These are phyloP conservation scores for Microthyrium microscopicum DNA, from an alignment of 2,329 filamentous ascomycete species.

Conservation along the genomic window DNA sequence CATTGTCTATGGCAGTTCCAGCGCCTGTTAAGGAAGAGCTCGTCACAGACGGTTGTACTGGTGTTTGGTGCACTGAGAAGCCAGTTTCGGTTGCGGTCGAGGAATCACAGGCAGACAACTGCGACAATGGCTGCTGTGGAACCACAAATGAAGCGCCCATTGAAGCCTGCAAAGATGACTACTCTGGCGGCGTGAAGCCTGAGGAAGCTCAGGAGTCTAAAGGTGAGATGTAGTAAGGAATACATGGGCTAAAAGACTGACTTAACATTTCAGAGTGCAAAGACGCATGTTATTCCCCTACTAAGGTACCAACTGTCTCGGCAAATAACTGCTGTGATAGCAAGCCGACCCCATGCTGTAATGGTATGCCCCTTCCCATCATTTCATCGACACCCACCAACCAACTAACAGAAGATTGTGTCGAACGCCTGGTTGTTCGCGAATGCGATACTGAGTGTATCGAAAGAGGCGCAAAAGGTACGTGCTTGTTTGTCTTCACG, in stretches of 20 bases:
- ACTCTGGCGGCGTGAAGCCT: neutral
- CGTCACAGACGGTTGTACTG: slow-evolving; percentile 1
- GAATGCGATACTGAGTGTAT: too few species aligned
- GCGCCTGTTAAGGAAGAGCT: too few species aligned
- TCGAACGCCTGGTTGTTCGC: too few species aligned
- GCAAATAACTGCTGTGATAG: too few species aligned
- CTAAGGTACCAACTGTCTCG: too few species aligned
- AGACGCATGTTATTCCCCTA: slow-evolving; percentile 1
- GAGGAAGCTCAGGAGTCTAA: slow-evolving; percentile 1
- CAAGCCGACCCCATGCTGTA: too few species aligned
- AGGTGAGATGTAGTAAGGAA: slow-evolving; percentile 1
- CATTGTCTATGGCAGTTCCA: too few species aligned
- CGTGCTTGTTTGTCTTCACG: too few species aligned
- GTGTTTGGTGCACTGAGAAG: slow-evolving; percentile 1
- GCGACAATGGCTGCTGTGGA: neutral
- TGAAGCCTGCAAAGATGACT: slow-evolving; percentile 1
- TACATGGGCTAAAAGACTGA: slow-evolving; percentile 1
- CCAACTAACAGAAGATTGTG: too few species aligned
- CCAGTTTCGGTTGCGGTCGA: neutral
- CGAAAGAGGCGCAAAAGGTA: too few species aligned
- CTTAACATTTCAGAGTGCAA: slow-evolving; percentile 1
- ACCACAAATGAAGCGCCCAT: slow-evolving; percentile 1
- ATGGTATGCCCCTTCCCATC: too few species aligned
- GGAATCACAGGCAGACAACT: slow-evolving; percentile 1
- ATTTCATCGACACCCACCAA: too few species aligned